Evolutionary conservation across 805 yeast genomes (phyloP), one percentile per base, ranked within the genome.

Genomic region (Ogataea allantospora): DNA sequence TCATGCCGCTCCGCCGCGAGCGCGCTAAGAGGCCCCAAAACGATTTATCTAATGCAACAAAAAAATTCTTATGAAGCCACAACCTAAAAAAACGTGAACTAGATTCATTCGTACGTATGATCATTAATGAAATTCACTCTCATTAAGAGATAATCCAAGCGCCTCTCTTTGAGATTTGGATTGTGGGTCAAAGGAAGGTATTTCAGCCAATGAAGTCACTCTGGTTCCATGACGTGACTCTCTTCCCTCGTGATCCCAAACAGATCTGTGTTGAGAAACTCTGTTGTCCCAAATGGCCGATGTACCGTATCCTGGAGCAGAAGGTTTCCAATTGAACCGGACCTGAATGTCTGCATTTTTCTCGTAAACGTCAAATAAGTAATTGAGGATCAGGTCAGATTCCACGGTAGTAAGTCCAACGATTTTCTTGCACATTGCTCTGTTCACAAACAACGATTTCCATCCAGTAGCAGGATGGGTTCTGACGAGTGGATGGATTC

Each of bases 391-490:
- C 11, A 70, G 53, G 26, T 68, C 69, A 7, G 73, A 65, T 57
- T 78, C 83, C 33, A 61, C 73, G 16, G 70, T 68, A 37, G 71
- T 68, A 36, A 77, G 63, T 0, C 80, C 83, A 7, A 70, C 68
- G 40, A 77, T 77, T 42, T 75, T 64, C 29, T 53, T 62, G 10
- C 80, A 76, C 68, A 68, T 67, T 14, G 66, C 60, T 32, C 77
- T 66, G 58, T 77, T 76, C 28, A 77, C 75, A 43, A 63, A 78
- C 46, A 78, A 59, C 1, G 78, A 62, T 57, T 78, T 79, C 75
- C 77, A 68, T 29, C 82, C 82, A 19, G 83, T 78, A 10, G 71
- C 80, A 7, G 85, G 84, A 48, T 80, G 80, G 26, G 82, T 75
- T 61, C 83, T 70, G 23, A 79, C 70, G 17, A 79, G 46, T 3